Base-by-base conservation (phyloP, 768 basidiomycete genomes). In the Phlebiopsis gigantea region DNA sequence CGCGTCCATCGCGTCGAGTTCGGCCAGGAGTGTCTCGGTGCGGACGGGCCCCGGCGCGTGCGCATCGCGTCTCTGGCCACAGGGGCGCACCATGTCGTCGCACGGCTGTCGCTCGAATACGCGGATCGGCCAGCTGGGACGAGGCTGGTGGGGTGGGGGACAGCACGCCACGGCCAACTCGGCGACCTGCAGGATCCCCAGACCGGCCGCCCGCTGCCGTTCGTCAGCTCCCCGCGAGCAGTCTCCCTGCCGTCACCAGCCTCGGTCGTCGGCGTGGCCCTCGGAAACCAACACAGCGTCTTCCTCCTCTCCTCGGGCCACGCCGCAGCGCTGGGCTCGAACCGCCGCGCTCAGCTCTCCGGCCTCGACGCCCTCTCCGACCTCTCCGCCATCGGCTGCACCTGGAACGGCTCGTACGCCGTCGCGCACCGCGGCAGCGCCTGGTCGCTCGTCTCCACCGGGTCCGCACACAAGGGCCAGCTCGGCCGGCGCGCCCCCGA, bases 121-220 rank as follows among this genome's bases (percentile, higher is more conserved):
- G 50, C 55, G 1, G 66, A 71, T 50, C 64, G 65, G 21, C 55
- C 59, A 19, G 45, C 59, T 4, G 51, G 54, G 17, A 69, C 65
- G 50, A 60, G 70, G 45, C 25, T 79, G 12, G 75, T 86, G 5
- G 94, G 93, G 6, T 98, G 95, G 94, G 95, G 94, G 5, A 75
- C 84, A 1, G 79, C 83, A 14, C 76, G 95, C 29, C 92, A 95
- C 64, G 92, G 93, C 3, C 93, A 98, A 66, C 79, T 98, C 1
- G 90, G 88, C 4, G 60, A 67, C 24, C 56, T 68, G 17, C 34
- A 59, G 25, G 58, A 63, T 28, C 42, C 60, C 8, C 56, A 29
- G 21, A 59, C 53, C 29, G 61, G 61, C 28, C 69, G 68, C 28
- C 62, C 66, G 14, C 53, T 66, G 9, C 59, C 71, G 0, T 71